Evolutionary conservation across 306 rosid genomes (phyloP), one percentile per base, ranked within the genome.

Genomic region (Benincasa hispida): DNA sequence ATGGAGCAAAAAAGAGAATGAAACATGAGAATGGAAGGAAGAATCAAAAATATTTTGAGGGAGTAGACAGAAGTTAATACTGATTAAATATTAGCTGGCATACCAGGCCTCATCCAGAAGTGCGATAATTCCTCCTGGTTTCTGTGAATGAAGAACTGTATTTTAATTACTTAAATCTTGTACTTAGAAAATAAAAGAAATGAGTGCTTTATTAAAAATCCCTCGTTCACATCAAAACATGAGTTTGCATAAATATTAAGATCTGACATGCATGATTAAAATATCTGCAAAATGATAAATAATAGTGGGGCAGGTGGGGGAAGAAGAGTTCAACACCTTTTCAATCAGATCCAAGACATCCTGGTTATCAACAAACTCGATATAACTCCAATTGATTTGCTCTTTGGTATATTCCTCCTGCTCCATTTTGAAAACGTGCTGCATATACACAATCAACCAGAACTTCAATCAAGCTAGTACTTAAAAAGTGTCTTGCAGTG

Each of bases 61-160:
- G 25, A 75, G 51, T 54, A 30, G 24, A 50, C 30, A n/a, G 13
- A 66, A 51, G 68, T 56, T 57, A 1, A n/a, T 37, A 74, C 72
- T 54, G 45, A 82, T 74, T 30, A 57, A 68, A 55, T 42, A 69
- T 77, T 54, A 84, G 78, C 75, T n/a, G 39, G 19, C 95, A 79
- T 90, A 95, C 99, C 99, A 95, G 88, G 99, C 99, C 89, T 95
- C 99, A 82, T 95, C 99, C 72, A 95, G 86, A 75, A 95, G 99
- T 76, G 99, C 82, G 77, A 95, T 88, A 79, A 95, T 86, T 82
- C 99, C 99, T 79, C 99, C 99, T 72, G 99, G 99, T 92, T 95
- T 95, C 99, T 92, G 93, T 72, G 83, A 79, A 69, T 37, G n/a
- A 21, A 53, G 2, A 82, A 77, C 37, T 60, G 75, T 76, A 74